These are phyloP conservation scores for Basidioascus undulatus DNA, from an alignment of 768 basidiomycete species.

Conservation along the genomic window DNA sequence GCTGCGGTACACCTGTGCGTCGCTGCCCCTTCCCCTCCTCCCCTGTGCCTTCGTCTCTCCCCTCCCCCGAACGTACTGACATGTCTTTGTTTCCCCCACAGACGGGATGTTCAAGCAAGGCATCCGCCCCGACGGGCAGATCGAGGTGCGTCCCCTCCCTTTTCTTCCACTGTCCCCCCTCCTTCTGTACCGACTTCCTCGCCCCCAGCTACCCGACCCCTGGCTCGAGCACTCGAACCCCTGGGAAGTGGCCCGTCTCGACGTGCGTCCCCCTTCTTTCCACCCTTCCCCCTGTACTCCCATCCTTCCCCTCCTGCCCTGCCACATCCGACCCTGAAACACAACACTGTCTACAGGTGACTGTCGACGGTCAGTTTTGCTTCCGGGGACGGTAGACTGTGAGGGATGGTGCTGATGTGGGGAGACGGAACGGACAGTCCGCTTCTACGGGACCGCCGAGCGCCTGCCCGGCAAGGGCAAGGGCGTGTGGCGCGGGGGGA, in stretches of 20 bases:
- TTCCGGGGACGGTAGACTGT: too few species aligned
- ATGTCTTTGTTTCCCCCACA: constrained; percentile 21
- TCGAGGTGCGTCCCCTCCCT: constrained; percentile 24
- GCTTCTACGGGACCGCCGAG: constrained; percentile 72
- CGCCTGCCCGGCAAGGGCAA: constrained; percentile 14
- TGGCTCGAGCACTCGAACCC: constrained; percentile 75
- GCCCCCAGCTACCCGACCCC: constrained; percentile 37
- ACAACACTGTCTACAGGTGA: too few species aligned
- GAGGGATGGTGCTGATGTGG: too few species aligned
- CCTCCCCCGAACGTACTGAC: background rate
- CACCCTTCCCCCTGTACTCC: too few species aligned
- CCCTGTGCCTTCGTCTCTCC: background rate
- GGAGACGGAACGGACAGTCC: constrained; percentile 22
- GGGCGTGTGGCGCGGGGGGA: constrained; percentile 41
- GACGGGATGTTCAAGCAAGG: constrained; percentile 92
- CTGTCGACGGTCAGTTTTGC: too few species aligned
- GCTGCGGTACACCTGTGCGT: constrained; percentile 31
- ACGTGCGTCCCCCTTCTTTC: too few species aligned
- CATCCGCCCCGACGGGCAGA: constrained; percentile 36
- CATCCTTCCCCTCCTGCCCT: constrained; percentile 61
- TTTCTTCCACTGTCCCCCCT: background rate
- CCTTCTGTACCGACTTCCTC: background rate
- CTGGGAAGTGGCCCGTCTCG: constrained; percentile 23
- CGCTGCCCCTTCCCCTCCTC: background rate
- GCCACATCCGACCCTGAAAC: constrained; percentile 57